These are phyloP conservation scores for Parasarocladium wereldwijsianum DNA, from an alignment of 2,329 filamentous ascomycete species.

Conservation along the genomic window DNA sequence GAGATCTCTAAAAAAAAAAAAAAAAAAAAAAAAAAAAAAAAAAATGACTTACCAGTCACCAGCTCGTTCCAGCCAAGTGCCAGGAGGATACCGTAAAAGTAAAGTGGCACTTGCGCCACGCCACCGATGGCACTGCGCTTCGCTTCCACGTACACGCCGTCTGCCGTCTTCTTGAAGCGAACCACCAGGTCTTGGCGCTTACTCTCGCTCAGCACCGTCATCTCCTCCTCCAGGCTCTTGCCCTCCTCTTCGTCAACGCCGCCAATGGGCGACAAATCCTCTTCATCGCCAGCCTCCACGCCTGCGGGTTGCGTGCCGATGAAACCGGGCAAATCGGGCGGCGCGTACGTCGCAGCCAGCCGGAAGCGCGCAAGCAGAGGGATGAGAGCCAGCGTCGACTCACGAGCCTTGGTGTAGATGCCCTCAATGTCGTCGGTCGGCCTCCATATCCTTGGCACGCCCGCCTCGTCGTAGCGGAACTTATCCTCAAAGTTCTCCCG, in stretches of 20 bases:
- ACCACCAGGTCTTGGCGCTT: conserved; percentile 87
- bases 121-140: conserved; percentile 94
- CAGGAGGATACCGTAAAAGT: conserved; percentile 82
- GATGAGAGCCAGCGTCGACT: conserved; percentile 82
- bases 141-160: conserved; percentile 94
- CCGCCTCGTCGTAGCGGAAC: conserved; percentile 91
- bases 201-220: conserved; percentile 79
- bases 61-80: conserved; percentile 99
- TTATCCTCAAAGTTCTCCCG: conserved; percentile 98
- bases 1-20: conserved; percentile 5
- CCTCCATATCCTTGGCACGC: conserved; percentile 91
- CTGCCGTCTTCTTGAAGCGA: conserved; percentile 95
- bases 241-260: conserved; percentile 91
- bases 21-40: not conserved
- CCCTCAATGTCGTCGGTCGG: conserved; percentile 96
- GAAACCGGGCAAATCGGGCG: conserved; percentile 74
- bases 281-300: conserved; percentile 71
- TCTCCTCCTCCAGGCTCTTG: conserved; percentile 90
- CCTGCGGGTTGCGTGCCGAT: conserved; percentile 64
- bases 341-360: conserved; percentile 55
- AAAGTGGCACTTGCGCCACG: conserved; percentile 83
- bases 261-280: conserved; percentile 77
- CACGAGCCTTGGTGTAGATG: conserved; percentile 78
- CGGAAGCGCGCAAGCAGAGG: conserved; percentile 78
- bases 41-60: conserved; percentile 55